phyloP scores from a whole-genome alignment of 306 rosid genomes.

The Corylus americana region DNA sequence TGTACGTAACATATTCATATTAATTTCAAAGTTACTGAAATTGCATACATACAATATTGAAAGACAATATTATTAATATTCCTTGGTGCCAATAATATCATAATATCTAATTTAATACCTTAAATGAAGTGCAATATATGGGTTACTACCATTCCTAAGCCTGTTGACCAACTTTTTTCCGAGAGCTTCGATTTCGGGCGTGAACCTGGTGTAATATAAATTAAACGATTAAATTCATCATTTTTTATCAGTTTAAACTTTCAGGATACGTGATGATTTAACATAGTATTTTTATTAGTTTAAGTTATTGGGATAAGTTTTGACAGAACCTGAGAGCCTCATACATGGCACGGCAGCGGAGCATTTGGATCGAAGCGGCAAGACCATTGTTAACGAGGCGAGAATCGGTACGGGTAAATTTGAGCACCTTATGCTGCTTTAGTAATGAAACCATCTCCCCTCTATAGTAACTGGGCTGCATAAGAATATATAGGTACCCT shows the following conservation, averaged over 20 bases:
- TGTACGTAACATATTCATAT: constrained; percentile 14
- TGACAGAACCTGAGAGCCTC: constrained; percentile 35
- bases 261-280: no score
- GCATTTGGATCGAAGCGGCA: constrained; percentile 40
- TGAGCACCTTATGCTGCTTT: constrained; percentile 48
- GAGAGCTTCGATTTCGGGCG: constrained; percentile 53
- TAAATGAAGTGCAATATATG: constrained; percentile 66
- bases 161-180: constrained; percentile 55
- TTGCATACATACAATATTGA: background rate
- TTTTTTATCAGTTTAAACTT: no score
- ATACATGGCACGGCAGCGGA: constrained; percentile 65
- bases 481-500: background rate
- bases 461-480: constrained; percentile 57
- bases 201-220: constrained; percentile 5
- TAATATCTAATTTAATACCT: constrained; percentile 37
- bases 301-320: no score
- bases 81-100: no score
- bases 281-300: no score
- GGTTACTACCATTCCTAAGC: constrained; percentile 34
- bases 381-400: constrained; percentile 60
- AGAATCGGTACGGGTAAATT: constrained; percentile 59
- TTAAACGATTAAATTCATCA: no score
- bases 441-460: constrained; percentile 38
- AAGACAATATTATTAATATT: background rate
- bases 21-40: background rate